These are phyloP conservation scores for Oryza punctata DNA, from an alignment of 176 grass and related monocot genomes.

Conservation along the genomic window DNA sequence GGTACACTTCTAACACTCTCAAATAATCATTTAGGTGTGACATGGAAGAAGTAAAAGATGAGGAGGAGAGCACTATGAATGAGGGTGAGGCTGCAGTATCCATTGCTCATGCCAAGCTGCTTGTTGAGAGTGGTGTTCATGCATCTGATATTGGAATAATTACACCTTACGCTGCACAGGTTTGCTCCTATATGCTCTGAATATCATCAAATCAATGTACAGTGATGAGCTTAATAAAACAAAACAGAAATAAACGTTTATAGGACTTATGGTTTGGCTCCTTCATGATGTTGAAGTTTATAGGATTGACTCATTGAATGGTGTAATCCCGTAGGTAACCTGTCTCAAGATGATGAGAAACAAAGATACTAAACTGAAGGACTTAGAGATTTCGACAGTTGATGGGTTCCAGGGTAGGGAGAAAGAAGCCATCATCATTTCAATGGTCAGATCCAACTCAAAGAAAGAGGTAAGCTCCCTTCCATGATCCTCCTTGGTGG, in stretches of 20 bases:
- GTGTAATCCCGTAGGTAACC: conserved; percentile 56
- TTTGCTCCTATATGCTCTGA: conserved; percentile 40
- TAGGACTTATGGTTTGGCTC: neutral
- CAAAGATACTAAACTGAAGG: conserved; percentile 76
- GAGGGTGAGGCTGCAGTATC: conserved; percentile 92
- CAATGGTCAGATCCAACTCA: conserved; percentile 94
- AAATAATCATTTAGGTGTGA: conserved; percentile 66
- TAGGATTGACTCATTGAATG: conserved; percentile 18
- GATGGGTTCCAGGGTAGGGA: conserved; percentile 97
- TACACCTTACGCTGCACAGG: conserved; percentile 93
- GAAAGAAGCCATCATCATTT: conserved; percentile 95
- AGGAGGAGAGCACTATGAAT: conserved; percentile 95
- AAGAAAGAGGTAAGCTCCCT: conserved; percentile 76
- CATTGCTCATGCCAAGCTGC: conserved; percentile 80
- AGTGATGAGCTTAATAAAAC: neutral
- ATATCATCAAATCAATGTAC: conserved; percentile 13
- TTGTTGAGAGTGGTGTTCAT: conserved; percentile 81
- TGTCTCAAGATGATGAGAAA: conserved; percentile 87
- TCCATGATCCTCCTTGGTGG: neutral
- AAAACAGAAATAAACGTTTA: neutral
- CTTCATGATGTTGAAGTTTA: neutral
- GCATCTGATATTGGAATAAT: conserved; percentile 98
- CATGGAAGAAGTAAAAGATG: conserved; percentile 98
- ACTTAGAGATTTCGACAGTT: conserved; percentile 93
- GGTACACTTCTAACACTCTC: conserved; percentile 15